phyloP scores from a whole-genome alignment of 805 yeast species.

The Wickerhamiella siamensis region DNA sequence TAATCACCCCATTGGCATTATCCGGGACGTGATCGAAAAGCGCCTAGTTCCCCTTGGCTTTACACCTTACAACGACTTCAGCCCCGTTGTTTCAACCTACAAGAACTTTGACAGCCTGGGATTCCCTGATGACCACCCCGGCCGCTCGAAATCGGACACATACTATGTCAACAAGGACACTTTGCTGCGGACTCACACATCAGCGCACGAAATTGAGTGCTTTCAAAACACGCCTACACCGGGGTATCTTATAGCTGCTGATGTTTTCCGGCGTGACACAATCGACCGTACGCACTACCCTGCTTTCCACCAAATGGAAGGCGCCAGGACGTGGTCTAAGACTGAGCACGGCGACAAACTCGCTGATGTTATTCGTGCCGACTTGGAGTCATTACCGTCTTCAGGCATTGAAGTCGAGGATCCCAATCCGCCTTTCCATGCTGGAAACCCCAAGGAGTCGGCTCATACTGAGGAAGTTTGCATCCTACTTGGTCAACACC shows the following conservation, averaged over 20 bases:
- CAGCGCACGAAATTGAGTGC: constrained; percentile 90
- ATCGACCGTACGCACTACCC: constrained; percentile 95
- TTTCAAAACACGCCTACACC: constrained; percentile 53
- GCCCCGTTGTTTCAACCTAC: constrained; percentile 65
- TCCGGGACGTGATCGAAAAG: constrained; percentile 56
- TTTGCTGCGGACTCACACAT: constrained; percentile 82
- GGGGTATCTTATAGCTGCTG: constrained; percentile 88
- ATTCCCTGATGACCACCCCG: constrained; percentile 85
- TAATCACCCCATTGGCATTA: constrained; percentile 80
- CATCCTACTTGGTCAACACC: constrained; percentile 54
- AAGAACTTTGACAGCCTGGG: constrained; percentile 89
- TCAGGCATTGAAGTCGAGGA: constrained; percentile 67
- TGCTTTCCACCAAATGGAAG: constrained; percentile 96
- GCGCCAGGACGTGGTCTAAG: constrained; percentile 74
- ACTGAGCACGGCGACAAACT: constrained; percentile 27
- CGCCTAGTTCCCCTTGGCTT: constrained; percentile 49
- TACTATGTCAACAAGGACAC: constrained; percentile 67
- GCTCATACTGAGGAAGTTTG: constrained; percentile 60
- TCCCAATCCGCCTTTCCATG: constrained; percentile 40
- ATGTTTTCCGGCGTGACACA: constrained; percentile 90
- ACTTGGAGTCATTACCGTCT: constrained; percentile 50
- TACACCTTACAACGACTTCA: constrained; percentile 64
- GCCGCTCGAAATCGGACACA: constrained; percentile 83
- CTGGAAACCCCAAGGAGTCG: constrained; percentile 64
- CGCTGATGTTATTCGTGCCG: constrained; percentile 35